A percentile compares a stretch with the other conserved stretches of the same genome.
phyloP scores from a whole-genome alignment of 768 basidiomycete species.

The Pholiota microspora region DNA sequence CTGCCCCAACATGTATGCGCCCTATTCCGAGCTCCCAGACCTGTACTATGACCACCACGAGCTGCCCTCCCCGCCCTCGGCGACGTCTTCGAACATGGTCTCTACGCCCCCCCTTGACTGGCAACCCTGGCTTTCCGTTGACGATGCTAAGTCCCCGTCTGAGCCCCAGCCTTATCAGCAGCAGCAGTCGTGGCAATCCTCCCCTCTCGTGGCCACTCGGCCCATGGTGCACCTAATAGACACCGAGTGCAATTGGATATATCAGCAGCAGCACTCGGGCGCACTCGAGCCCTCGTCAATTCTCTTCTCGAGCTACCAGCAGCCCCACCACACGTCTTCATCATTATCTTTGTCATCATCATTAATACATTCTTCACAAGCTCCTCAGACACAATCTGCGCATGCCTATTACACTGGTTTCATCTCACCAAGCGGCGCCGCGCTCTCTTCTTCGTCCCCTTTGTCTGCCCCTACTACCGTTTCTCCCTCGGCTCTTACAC shows the following conservation, averaged over 20 bases:
- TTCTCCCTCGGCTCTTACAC: slow-evolving; percentile 12
- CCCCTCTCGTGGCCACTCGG: slow-evolving; percentile 7
- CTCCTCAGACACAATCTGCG: background rate
- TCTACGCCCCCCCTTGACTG: slow-evolving; percentile 26
- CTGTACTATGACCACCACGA: slow-evolving; percentile 24
- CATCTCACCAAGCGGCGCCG: slow-evolving; percentile 1
- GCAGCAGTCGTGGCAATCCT: slow-evolving; percentile 15
- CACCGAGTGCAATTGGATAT: slow-evolving; percentile 15
- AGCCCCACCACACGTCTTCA: background rate
- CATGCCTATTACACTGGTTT: background rate
- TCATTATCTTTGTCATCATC: background rate
- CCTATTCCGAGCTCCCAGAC: slow-evolving; percentile 24
- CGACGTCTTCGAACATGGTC: slow-evolving; percentile 25
- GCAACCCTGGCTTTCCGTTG: slow-evolving; percentile 12
- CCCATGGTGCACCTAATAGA: slow-evolving; percentile 17
- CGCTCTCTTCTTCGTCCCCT: slow-evolving; percentile 10
- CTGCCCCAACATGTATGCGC: slow-evolving; percentile 7
- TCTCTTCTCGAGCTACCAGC: slow-evolving; percentile 9
- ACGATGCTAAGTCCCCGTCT: background rate
- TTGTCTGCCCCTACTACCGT: slow-evolving; percentile 17
- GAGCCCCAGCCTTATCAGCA: slow-evolving; percentile 1
- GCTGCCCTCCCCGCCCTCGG: slow-evolving; percentile 25
- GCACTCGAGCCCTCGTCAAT: slow-evolving; percentile 12
- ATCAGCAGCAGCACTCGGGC: slow-evolving; percentile 7
- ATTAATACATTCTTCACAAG: background rate